Percentiles rank a stretch among this genome's conserved stretches.
phyloP scores from a whole-genome alignment of 345 rosid species.

The Salix dunnii region DNA sequence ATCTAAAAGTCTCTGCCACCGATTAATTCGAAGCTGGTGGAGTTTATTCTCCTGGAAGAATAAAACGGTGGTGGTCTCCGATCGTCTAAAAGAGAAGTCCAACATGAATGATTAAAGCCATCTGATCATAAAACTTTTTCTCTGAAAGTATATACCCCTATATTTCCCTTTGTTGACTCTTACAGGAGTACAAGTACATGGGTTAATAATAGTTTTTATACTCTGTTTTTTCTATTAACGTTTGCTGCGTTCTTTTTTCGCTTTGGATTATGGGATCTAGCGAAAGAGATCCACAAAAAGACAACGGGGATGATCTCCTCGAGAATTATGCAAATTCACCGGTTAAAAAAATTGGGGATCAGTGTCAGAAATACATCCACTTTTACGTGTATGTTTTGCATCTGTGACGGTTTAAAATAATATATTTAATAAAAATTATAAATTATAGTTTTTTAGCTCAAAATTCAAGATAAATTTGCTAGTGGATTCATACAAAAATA shows the following conservation, averaged over 20 bases:
- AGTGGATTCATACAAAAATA: too few species aligned
- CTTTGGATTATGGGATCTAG: neutral
- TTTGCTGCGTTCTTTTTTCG: neutral
- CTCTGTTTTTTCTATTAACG: neutral
- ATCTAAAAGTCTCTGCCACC: neutral
- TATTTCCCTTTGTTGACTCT: conserved; percentile 26
- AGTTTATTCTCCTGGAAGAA: neutral
- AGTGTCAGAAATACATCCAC: neutral
- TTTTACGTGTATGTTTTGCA: too few species aligned
- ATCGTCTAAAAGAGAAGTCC: conserved; percentile 12
- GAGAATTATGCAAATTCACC: neutral
- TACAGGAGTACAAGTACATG: neutral
- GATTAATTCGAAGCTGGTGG: neutral
- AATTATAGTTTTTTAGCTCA: too few species aligned
- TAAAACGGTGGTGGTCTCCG: neutral
- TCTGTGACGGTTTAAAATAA: too few species aligned
- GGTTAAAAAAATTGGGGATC: too few species aligned
- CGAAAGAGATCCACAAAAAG: neutral
- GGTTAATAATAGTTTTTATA: neutral
- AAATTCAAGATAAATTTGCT: too few species aligned
- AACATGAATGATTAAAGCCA: conserved; percentile 25
- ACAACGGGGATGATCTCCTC: neutral
- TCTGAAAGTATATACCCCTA: conserved; percentile 16
- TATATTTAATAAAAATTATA: too few species aligned
- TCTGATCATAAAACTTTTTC: conserved; percentile 1